Conservation (phyloP, 306 rosid species). For the Trifolium dubium region DNA sequence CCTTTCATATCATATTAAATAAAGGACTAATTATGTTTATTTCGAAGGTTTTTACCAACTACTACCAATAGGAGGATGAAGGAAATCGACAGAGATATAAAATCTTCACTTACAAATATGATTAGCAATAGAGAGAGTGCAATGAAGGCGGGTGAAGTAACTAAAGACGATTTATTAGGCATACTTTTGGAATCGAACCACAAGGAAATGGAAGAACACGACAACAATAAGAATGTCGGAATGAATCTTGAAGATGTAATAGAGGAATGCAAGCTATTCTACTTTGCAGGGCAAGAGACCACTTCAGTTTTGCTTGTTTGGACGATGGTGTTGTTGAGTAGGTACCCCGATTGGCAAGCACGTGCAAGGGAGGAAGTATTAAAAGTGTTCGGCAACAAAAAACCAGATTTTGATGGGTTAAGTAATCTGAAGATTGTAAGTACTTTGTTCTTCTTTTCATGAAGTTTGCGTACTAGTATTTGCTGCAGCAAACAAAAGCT, state of each 20-base stretch:
- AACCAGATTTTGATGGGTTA: not conserved
- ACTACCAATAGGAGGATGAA: slow-evolving; percentile 27
- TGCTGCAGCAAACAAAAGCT: too few relatives aligned
- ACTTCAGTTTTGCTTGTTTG: slow-evolving; percentile 57
- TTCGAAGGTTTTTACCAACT: slow-evolving; percentile 43
- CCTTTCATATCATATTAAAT: not conserved
- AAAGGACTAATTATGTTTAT: not conserved
- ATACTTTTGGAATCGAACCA: not conserved
- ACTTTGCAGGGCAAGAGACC: slow-evolving; percentile 68
- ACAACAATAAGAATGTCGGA: slow-evolving; percentile 47
- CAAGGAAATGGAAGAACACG: slow-evolving; percentile 48
- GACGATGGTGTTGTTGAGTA: slow-evolving; percentile 57
- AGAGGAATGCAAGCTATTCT: slow-evolving; percentile 61
- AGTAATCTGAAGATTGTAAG: slow-evolving; percentile 38
- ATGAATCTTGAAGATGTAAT: slow-evolving; percentile 55
- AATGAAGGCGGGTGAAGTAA: slow-evolving; percentile 39
- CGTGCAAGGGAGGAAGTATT: slow-evolving; percentile 63
- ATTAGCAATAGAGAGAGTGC: slow-evolving; percentile 46
- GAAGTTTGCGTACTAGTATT: too few relatives aligned
- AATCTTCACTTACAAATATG: slow-evolving; percentile 22
- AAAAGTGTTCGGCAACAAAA: slow-evolving; percentile 34
- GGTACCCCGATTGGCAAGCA: slow-evolving; percentile 53
- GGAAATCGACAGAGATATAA: not conserved
- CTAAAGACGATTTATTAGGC: not conserved
- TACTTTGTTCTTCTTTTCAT: not conserved